These are phyloP conservation scores for Penicillium subrubescens DNA, from an alignment of 495 filamentous ascomycete species.

Conservation along the genomic window DNA sequence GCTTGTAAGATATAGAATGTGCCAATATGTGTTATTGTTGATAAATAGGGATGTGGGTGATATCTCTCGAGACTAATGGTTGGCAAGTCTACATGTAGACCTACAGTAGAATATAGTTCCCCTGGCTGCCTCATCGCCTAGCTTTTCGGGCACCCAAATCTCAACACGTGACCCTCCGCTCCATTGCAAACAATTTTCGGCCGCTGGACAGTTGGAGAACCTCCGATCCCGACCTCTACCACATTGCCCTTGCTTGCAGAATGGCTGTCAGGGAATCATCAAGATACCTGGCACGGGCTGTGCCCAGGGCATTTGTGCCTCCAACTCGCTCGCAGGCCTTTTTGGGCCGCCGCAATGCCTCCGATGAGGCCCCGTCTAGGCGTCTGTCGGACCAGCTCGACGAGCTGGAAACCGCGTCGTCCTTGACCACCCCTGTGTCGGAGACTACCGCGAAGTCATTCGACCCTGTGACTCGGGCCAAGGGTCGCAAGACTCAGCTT, in stretches of 20 bases:
- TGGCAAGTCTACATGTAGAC: not conserved
- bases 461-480: conserved; percentile 58
- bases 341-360: conserved; percentile 50
- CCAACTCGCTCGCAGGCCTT: conserved; percentile 38
- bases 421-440: conserved; percentile 30
- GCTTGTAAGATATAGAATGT: not conserved
- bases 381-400: conserved; percentile 35
- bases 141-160: not conserved
- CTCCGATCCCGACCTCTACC: conserved; percentile 22
- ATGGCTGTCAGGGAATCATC: conserved; percentile 50
- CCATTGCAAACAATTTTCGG: conserved; percentile 44
- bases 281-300: conserved; percentile 45
- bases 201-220: not conserved
- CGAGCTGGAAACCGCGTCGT: conserved; percentile 43
- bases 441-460: conserved; percentile 45
- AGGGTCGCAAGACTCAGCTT: conserved; percentile 55
- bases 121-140: not conserved
- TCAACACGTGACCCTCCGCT: conserved; percentile 3
- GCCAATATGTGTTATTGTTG: not conserved
- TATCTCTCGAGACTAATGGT: not conserved
- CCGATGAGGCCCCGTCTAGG: conserved; percentile 42
- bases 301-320: conserved; percentile 41
- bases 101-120: not conserved
- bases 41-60: not conserved
- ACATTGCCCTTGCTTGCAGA: conserved; percentile 21